phyloP scores from a whole-genome alignment of 2,329 filamentous ascomycete genomes.

The Penicillium fuscoglaucum region DNA sequence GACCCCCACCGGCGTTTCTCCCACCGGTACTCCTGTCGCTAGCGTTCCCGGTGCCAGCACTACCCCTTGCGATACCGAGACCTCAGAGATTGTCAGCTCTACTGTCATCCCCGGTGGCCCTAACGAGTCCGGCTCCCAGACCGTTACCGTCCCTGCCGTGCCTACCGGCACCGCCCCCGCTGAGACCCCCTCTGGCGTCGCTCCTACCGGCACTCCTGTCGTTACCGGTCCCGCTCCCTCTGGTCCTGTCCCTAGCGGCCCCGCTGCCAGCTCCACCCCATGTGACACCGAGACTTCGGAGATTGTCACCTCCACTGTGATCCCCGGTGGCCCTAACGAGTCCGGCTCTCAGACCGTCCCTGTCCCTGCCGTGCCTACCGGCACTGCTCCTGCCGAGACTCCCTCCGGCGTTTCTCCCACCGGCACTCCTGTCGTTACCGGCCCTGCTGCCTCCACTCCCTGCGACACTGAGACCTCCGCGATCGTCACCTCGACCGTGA shows the following conservation, averaged over 20 bases:
- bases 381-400: constrained; percentile 10
- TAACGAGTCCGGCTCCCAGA: not conserved
- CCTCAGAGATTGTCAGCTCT: constrained; percentile 14
- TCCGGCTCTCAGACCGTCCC: constrained; percentile 3
- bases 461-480: constrained; percentile 21
- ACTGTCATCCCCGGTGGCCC: constrained; percentile 10
- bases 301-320: constrained; percentile 6
- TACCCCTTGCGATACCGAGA: constrained; percentile 23
- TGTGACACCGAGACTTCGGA: constrained; percentile 10
- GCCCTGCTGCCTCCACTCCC: constrained; percentile 21
- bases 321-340: constrained; percentile 2
- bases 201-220: not conserved
- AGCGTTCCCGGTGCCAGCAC: constrained; percentile 10
- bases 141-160: constrained; percentile 10
- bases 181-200: constrained; percentile 14
- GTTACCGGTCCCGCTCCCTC: not conserved
- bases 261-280: constrained; percentile 9
- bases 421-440: constrained; percentile 8
- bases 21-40: constrained; percentile 8
- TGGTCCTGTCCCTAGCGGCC: constrained; percentile 9
- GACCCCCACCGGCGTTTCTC: constrained; percentile 9
- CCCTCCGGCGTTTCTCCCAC: constrained; percentile 7
- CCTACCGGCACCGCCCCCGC: constrained; percentile 11
- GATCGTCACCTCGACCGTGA: constrained; percentile 14
- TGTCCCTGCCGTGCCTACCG: constrained; percentile 12